Evolutionary conservation across 106 monocot genomes (phyloP), one percentile per base, ranked within the genome.

Genomic region (Chionographis japonica): DNA sequence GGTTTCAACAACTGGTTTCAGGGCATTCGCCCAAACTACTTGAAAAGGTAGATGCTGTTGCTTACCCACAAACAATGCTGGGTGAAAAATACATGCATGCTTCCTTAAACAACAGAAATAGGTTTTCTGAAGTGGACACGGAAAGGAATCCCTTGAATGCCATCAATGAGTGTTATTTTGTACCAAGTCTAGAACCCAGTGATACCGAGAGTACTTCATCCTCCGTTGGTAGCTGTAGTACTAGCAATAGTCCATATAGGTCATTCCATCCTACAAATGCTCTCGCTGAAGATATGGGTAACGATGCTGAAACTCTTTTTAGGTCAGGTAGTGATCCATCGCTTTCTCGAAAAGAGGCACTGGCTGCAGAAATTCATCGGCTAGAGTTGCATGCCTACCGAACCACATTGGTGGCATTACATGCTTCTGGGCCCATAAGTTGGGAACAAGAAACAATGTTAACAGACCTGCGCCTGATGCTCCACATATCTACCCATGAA

Each of bases 361-460:
- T 54, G 56, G 75, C 27, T 42, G 81, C 38, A 71, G 80, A 82
- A 19, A 69, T 83, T 7, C 87, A 85, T 74, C 52, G 64, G 67
- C 52, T 88, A 62, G 92, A 92, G 66, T 66, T 88, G 69, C 67
- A 85, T 78, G 88, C 78, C 10, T 92, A 88, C 46, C 77, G 69
- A 64, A 42, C 79, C 20, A 83, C 78, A 15, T 66, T 92, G 77
- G 64, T 61, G 59, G 88, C 85, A 56, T 78, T 88, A 27, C 78
- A 92, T 80, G 82, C 76, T 80, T 88, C 82, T 80, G 92, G 92
- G 8, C 74, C 88, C 58, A 79, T 92, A 56, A 92, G 85, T 76
- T 92, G 92, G 92, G 88, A 88, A 60, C 92, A 88, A 58, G 92
- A 92, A 79, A 67, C 74, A 68, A 69, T 92, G 67, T 55, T 92